These are phyloP conservation scores for Nakazawaea molendinolei DNA, from an alignment of 805 yeast species.

Conservation along the genomic window DNA sequence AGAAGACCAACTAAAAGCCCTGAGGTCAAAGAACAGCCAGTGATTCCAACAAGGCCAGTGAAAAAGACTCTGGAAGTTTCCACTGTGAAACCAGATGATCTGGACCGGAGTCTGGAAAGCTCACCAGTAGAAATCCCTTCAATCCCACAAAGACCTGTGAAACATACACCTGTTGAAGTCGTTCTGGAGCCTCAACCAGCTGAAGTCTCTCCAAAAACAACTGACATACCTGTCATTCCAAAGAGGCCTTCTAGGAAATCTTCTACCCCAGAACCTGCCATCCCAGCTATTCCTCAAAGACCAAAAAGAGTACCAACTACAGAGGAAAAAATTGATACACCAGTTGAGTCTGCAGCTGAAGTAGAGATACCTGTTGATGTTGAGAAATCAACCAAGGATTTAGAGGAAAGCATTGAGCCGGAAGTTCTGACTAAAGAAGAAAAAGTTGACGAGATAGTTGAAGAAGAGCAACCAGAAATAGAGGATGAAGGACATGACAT, in stretches of 20 bases:
- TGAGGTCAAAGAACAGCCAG: not conserved
- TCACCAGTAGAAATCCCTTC: constrained; percentile 17
- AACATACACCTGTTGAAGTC: too few species aligned
- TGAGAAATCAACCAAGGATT: not conserved
- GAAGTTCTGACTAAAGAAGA: not conserved
- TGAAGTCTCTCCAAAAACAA: constrained; percentile 1
- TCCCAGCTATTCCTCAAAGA: constrained; percentile 14
- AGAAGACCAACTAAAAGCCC: constrained; percentile 1
- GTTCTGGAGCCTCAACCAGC: too few species aligned
- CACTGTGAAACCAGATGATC: not conserved
- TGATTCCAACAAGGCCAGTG: constrained; percentile 1
- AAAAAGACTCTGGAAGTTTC: not conserved
- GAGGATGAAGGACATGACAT: constrained; percentile 3
- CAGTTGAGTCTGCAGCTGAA: not conserved
- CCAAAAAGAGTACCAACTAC: constrained; percentile 4
- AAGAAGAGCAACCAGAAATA: constrained; percentile 11
- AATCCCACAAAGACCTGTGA: constrained; percentile 29
- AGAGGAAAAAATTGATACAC: not conserved
- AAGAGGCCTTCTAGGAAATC: constrained; percentile 11
- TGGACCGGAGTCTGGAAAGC: constrained; percentile 2
- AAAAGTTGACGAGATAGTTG: not conserved
- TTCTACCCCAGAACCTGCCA: not conserved
- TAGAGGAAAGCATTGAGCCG: too few species aligned
- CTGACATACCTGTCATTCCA: constrained; percentile 17
- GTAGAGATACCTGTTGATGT: not conserved